A percentile compares a stretch with the other conserved stretches of the same genome.
These are phyloP conservation scores for Telfairia occidentalis DNA, from an alignment of 331 rosid genomes.

Conservation along the genomic window DNA sequence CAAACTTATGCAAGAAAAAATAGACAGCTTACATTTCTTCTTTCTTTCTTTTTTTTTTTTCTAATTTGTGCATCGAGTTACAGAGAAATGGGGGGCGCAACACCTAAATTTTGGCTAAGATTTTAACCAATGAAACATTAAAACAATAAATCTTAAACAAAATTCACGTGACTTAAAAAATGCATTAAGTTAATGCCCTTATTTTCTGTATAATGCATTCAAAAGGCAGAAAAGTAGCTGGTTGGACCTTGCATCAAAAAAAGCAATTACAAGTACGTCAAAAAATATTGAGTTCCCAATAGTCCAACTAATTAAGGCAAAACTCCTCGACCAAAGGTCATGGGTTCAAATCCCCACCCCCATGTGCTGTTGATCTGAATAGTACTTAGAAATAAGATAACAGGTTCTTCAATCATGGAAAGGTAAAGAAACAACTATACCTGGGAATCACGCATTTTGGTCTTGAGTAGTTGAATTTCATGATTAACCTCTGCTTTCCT, in stretches of 20 bases:
- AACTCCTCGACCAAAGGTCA: too few species aligned
- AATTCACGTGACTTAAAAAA: background rate
- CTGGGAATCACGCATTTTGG: constrained; percentile 97
- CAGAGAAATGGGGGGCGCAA: background rate
- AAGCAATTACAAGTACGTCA: background rate
- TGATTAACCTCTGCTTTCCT: constrained; percentile 93
- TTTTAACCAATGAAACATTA: background rate
- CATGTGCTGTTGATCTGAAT: too few species aligned
- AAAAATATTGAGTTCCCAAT: background rate
- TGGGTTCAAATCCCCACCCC: too few species aligned
- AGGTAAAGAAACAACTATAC: constrained; percentile 18
- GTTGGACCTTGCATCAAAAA: background rate
- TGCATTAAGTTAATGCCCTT: background rate
- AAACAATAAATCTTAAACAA: background rate
- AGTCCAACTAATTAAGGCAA: too few species aligned
- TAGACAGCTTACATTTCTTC: background rate
- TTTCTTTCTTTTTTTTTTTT: background rate
- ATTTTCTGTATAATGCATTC: background rate
- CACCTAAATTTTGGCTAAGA: background rate
- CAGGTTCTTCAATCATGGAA: background rate
- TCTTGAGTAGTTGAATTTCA: constrained; percentile 80
- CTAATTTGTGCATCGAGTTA: background rate
- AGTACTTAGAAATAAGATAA: background rate
- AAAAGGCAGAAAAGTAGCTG: background rate
- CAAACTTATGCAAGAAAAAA: background rate